Conservation (phyloP, 176 grass and related monocot genomes). For the Avena eriantha region DNA sequence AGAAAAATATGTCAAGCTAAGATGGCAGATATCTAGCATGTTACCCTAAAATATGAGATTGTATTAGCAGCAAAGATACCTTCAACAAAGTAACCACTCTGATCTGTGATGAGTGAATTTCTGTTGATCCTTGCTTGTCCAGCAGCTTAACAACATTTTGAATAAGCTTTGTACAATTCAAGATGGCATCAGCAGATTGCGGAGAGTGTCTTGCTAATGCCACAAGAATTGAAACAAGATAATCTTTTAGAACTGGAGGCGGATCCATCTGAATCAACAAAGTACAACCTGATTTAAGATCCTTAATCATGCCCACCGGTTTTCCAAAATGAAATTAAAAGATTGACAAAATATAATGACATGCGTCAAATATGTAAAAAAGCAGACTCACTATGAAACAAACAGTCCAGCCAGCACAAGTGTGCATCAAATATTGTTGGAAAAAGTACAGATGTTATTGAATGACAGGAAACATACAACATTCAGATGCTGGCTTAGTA, state of each 20-base stretch:
- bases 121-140: constrained; percentile 56
- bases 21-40: constrained; percentile 16
- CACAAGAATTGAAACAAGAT: constrained; percentile 82
- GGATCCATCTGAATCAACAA: constrained; percentile 79
- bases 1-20: constrained; percentile 23
- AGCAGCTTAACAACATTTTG: constrained; percentile 74
- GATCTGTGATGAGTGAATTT: constrained; percentile 63
- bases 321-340: constrained; percentile 31
- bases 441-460: not conserved
- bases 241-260: constrained; percentile 71
- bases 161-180: constrained; percentile 77
- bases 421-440: not conserved
- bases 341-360: constrained; percentile 18
- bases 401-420: not conserved
- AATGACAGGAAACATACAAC: not conserved
- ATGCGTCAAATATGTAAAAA: constrained; percentile 1
- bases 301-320: constrained; percentile 9
- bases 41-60: constrained; percentile 12
- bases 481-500: not conserved
- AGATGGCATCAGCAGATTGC: constrained; percentile 81
- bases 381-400: not conserved
- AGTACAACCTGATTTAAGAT: constrained; percentile 40
- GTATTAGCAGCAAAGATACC: constrained; percentile 52
- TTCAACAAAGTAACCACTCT: constrained; percentile 81
- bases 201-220: constrained; percentile 90